Conservation (phyloP, 2,329 filamentous ascomycete genomes). For the Madurella mycetomatis region DNA sequence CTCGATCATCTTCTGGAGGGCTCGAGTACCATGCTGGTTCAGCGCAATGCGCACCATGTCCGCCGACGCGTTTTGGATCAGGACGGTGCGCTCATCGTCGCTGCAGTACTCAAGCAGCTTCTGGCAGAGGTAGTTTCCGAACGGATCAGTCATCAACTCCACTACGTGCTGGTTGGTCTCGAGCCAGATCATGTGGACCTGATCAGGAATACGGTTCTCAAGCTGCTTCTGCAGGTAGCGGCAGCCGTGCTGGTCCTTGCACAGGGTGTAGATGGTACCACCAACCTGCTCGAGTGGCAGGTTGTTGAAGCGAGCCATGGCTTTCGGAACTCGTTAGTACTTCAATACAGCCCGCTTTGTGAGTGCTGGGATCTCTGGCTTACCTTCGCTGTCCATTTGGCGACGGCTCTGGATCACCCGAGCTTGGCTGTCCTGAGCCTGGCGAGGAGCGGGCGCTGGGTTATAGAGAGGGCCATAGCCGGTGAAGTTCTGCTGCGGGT, state of each 20-base stretch:
- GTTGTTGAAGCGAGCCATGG: slow-evolving; percentile 77
- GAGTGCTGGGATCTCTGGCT: slow-evolving; percentile 22
- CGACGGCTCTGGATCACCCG: slow-evolving; percentile 73
- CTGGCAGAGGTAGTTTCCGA: slow-evolving; percentile 98
- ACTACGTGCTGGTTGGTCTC: slow-evolving; percentile 93
- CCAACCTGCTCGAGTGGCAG: slow-evolving; percentile 74
- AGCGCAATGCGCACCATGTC: slow-evolving; percentile 90
- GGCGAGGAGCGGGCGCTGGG: slow-evolving; percentile 33
- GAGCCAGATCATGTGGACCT: slow-evolving; percentile 87
- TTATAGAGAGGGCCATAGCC: slow-evolving; percentile 50
- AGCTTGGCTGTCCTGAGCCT: slow-evolving; percentile 68
- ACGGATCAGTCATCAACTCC: slow-evolving; percentile 97
- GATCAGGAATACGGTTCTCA: slow-evolving; percentile 77
- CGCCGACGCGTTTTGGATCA: slow-evolving; percentile 84
- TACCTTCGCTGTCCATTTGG: slow-evolving; percentile 68
- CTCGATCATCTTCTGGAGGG: slow-evolving; percentile 99
- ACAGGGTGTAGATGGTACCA: slow-evolving; percentile 82
- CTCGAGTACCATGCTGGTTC: slow-evolving; percentile 95
- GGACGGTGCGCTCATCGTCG: slow-evolving; percentile 86
- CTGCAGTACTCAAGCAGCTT: slow-evolving; percentile 95
- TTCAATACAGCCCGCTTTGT: background rate
- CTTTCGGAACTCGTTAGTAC: slow-evolving; percentile 37
- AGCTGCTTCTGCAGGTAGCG: slow-evolving; percentile 96
- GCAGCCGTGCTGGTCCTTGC: slow-evolving; percentile 97
- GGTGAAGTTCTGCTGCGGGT: slow-evolving; percentile 54